Evolutionary conservation across 345 rosid species (phyloP).

Genomic region (Raphanus sativus): DNA sequence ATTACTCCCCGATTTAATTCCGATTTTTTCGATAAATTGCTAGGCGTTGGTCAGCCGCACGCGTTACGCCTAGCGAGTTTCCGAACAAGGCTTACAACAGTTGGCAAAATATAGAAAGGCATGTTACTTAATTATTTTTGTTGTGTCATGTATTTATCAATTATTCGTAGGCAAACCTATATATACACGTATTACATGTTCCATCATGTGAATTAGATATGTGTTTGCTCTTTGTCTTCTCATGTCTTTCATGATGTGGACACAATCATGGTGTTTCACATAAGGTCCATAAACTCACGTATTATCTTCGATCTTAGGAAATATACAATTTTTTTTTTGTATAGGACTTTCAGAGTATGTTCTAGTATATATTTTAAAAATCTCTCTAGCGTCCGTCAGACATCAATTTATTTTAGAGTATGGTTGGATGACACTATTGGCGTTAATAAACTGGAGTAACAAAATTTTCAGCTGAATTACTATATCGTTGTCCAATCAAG

Average conservation of each 20-base stretch:
- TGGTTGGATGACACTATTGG: too few species aligned
- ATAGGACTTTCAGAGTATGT: not conserved
- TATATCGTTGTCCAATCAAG: too few species aligned
- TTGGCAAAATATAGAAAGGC: not conserved
- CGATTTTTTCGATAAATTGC: too few species aligned
- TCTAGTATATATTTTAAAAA: too few species aligned
- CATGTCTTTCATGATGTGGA: constrained; percentile 17
- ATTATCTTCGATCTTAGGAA: not conserved
- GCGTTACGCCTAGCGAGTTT: too few species aligned
- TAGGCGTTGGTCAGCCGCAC: too few species aligned
- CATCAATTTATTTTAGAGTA: too few species aligned
- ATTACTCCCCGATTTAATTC: too few species aligned
- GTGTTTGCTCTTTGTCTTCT: constrained; percentile 24
- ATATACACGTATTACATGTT: constrained; percentile 1
- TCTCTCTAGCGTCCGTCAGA: too few species aligned
- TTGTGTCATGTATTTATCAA: constrained; percentile 16
- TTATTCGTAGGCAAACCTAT: not conserved
- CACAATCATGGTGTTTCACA: constrained; percentile 23
- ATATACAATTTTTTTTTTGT: not conserved
- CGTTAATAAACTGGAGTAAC: too few species aligned
- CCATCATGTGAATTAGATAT: constrained; percentile 32
- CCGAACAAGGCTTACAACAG: too few species aligned
- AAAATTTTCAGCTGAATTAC: too few species aligned
- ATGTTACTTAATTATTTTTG: not conserved
- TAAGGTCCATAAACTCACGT: not conserved